Conservation (phyloP, 1,284 basidiomycete genomes). For the Cryptococcus sp. region DNA sequence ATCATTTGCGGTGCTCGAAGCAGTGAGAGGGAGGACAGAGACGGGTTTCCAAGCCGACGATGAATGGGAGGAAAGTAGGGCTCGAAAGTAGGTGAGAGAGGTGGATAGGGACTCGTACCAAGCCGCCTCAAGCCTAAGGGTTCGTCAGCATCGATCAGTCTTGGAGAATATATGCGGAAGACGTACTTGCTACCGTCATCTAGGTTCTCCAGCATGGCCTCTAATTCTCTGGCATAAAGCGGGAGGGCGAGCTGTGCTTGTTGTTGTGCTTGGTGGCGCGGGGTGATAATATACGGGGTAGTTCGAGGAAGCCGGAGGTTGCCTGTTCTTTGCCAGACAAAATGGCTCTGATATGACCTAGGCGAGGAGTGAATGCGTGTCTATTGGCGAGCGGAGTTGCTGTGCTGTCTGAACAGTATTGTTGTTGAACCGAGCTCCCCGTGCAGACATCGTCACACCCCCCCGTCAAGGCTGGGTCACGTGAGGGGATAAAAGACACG, state of each 20-base stretch:
- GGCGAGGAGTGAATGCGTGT: too few relatives aligned
- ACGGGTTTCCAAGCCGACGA: constrained; percentile 51
- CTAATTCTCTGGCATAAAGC: constrained; percentile 1
- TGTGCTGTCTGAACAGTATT: too few relatives aligned
- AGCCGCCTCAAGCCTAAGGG: constrained; percentile 44
- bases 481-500: too few relatives aligned
- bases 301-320: too few relatives aligned
- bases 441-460: too few relatives aligned
- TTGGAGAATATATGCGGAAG: background rate
- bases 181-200: constrained; percentile 48
- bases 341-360: too few relatives aligned
- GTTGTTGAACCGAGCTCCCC: too few relatives aligned
- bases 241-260: background rate
- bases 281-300: background rate
- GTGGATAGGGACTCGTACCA: constrained; percentile 45
- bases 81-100: constrained; percentile 45
- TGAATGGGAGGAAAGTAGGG: constrained; percentile 44
- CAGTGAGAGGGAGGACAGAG: constrained; percentile 30
- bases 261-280: background rate
- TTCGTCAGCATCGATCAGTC: background rate
- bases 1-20: constrained; percentile 26
- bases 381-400: too few relatives aligned
- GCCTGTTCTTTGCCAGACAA: too few relatives aligned
- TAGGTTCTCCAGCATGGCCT: constrained; percentile 39
- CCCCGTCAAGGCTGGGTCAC: too few relatives aligned